Conservation (phyloP, 306 rosid genomes). For the Castanospermum australe region DNA sequence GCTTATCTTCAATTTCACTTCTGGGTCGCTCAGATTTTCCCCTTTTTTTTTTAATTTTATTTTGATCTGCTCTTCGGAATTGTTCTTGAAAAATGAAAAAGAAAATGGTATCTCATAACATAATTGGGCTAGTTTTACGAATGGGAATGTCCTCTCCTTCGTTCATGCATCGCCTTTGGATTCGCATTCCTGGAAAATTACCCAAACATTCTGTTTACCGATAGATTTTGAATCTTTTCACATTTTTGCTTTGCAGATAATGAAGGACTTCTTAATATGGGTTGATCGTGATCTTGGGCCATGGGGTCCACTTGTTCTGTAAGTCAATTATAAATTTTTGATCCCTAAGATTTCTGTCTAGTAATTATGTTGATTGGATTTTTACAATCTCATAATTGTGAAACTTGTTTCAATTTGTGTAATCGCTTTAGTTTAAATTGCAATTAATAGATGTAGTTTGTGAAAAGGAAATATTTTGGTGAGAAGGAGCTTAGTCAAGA, state of each 20-base stretch:
- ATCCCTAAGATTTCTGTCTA: not conserved
- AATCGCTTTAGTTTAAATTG: not conserved
- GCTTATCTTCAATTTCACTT: not conserved
- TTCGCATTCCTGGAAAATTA: slow-evolving; percentile 1
- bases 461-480: not conserved
- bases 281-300: slow-evolving; percentile 89
- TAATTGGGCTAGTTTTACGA: not conserved
- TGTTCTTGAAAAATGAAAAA: not conserved
- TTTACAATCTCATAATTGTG: not conserved
- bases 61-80: not conserved
- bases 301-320: slow-evolving; percentile 96
- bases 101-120: not conserved
- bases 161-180: not conserved
- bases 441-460: slow-evolving; percentile 1
- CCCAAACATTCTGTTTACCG: not conserved
- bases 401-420: slow-evolving; percentile 7
- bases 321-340: slow-evolving; percentile 35
- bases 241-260: slow-evolving; percentile 48
- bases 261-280: slow-evolving; percentile 91
- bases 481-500: not conserved
- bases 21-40: not conserved
- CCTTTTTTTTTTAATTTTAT: not conserved
- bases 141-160: not conserved
- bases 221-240: not conserved
- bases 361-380: not conserved